Evolutionary conservation across 2,329 filamentous ascomycete genomes (phyloP).

Genomic region (Botrytis porri): DNA sequence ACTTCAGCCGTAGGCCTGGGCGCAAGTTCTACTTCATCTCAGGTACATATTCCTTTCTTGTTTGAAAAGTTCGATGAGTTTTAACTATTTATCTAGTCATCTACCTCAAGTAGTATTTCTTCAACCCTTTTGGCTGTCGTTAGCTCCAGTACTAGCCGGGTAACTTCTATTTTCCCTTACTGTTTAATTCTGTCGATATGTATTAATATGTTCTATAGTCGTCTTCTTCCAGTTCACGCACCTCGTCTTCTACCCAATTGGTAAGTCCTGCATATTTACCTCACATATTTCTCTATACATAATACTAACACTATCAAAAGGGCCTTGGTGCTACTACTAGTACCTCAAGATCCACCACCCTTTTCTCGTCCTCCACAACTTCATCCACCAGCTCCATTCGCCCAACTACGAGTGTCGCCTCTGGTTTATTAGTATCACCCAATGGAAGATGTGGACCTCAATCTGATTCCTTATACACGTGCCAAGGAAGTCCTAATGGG

Average conservation of each 20-base stretch:
- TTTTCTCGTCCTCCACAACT: not conserved
- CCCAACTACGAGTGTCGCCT: not conserved
- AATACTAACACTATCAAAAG: not conserved
- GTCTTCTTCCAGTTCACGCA: not conserved
- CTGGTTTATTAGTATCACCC: not conserved
- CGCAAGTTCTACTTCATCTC: not conserved
- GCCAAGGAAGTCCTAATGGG: not conserved
- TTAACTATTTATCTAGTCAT: not conserved
- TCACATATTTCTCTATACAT: not conserved
- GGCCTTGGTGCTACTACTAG: not conserved
- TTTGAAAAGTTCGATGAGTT: not conserved
- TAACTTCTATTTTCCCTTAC: not conserved
- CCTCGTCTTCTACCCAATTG: not conserved
- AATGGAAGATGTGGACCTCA: not conserved
- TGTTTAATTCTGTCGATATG: not conserved
- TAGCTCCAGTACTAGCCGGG: not conserved
- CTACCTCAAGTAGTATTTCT: not conserved
- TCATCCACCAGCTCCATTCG: not conserved
- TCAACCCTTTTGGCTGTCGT: not conserved
- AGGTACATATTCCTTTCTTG: not conserved
- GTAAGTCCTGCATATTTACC: not conserved
- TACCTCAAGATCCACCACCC: not conserved
- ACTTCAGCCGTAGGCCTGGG: not conserved
- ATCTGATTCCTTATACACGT: not conserved
- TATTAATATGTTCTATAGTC: not conserved